These are phyloP conservation scores for Trametes meyenii DNA, from an alignment of 768 basidiomycete species.

Conservation along the genomic window DNA sequence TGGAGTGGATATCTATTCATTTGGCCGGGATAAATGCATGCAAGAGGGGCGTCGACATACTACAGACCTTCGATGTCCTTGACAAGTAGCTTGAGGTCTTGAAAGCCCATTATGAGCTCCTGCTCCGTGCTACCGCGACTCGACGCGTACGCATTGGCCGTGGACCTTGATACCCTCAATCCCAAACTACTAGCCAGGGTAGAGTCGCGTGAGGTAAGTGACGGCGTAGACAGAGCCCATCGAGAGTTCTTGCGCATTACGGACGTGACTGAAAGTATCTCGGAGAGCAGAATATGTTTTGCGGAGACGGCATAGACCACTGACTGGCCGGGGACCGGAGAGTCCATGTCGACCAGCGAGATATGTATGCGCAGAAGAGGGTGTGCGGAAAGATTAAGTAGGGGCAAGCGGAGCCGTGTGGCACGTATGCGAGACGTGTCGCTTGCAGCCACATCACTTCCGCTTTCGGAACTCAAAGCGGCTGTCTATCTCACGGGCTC, in stretches of 20 bases:
- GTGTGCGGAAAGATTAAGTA: background rate
- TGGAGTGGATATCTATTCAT: constrained; percentile 54
- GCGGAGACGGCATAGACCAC: constrained; percentile 43
- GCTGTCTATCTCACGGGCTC: constrained; percentile 15
- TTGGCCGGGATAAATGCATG: background rate
- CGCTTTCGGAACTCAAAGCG: constrained; percentile 9
- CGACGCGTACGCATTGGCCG: constrained; percentile 43
- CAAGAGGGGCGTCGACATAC: too few species aligned
- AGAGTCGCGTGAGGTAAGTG: constrained; percentile 60
- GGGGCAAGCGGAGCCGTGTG: background rate
- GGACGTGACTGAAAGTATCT: constrained; percentile 89
- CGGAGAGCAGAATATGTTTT: constrained; percentile 83
- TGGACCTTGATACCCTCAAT: constrained; percentile 61
- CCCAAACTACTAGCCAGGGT: constrained; percentile 76
- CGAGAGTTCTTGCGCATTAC: constrained; percentile 98
- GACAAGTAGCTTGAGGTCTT: constrained; percentile 77
- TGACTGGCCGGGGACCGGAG: background rate
- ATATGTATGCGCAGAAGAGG: background rate
- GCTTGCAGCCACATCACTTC: constrained; percentile 9
- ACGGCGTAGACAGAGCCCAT: constrained; percentile 81
- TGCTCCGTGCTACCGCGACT: constrained; percentile 68
- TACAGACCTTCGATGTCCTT: constrained; percentile 66
- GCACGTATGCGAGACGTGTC: constrained; percentile 20
- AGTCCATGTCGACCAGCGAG: constrained; percentile 9
- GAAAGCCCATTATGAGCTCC: constrained; percentile 88